These are phyloP conservation scores for Tetradesmus lagerheimii DNA, from an alignment of 139 green algal genomes.

Conservation along the genomic window DNA sequence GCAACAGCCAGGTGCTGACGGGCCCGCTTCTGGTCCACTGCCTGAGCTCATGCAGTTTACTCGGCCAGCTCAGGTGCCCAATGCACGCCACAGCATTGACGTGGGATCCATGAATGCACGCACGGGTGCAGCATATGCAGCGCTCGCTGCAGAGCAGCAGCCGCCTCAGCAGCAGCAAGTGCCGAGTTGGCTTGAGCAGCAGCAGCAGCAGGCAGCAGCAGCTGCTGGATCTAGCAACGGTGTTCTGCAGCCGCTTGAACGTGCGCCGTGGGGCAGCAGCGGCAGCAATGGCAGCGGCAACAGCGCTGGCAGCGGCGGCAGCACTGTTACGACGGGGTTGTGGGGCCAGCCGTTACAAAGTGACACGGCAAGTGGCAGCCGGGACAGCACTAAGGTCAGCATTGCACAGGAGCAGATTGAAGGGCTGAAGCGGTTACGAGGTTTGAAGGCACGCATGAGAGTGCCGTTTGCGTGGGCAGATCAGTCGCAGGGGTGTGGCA, in stretches of 20 bases:
- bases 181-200: not conserved
- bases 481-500: not conserved
- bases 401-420: conserved; percentile 46
- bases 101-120: not conserved
- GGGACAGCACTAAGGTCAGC: not conserved
- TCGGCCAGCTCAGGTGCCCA: not conserved
- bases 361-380: not conserved
- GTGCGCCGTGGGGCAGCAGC: not conserved
- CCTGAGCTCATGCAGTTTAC: not conserved
- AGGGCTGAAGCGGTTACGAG: conserved; percentile 24
- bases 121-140: not conserved
- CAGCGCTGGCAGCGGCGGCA: conserved; percentile 21
- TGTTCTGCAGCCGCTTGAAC: not conserved
- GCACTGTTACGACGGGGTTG: not conserved
- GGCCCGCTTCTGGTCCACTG: not conserved
- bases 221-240: not conserved
- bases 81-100: not conserved
- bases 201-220: not conserved
- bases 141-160: not conserved
- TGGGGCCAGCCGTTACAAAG: not conserved
- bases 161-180: not conserved
- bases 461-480: not conserved
- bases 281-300: conserved; percentile 5
- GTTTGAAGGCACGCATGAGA: conserved; percentile 13
- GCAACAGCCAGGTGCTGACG: not conserved